Conservation (phyloP, 345 rosid genomes). For the Citrus medica region DNA sequence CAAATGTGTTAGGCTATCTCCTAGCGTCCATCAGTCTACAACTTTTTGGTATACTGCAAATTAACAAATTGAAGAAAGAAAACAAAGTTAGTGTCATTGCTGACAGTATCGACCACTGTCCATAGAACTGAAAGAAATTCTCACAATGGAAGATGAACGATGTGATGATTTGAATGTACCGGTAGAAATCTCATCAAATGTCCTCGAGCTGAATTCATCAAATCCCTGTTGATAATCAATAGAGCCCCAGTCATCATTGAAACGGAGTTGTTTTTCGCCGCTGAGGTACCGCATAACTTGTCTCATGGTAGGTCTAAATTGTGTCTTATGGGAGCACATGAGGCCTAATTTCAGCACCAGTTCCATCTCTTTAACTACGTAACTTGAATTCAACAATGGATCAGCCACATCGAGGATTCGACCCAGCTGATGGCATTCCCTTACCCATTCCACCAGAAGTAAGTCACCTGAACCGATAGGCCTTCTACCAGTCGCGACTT, state of each 20-base stretch:
- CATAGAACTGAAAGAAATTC: constrained; percentile 31
- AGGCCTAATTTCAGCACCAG: constrained; percentile 48
- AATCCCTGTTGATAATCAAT: constrained; percentile 10
- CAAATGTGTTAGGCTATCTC: background rate
- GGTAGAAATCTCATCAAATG: constrained; percentile 13
- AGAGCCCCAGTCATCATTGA: constrained; percentile 18
- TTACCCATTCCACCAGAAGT: constrained; percentile 40
- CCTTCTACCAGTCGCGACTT: constrained; percentile 51
- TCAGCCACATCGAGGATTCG: constrained; percentile 41
- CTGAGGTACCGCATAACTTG: constrained; percentile 47
- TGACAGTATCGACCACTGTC: constrained; percentile 34
- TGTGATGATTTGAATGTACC: constrained; percentile 22
- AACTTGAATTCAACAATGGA: constrained; percentile 33
- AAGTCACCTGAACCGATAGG: constrained; percentile 31
- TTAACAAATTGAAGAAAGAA: background rate
- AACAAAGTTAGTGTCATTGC: background rate
- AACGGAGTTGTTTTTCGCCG: constrained; percentile 44
- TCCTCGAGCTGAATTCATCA: constrained; percentile 7
- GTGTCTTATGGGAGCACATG: constrained; percentile 44
- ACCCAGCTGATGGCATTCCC: constrained; percentile 22
- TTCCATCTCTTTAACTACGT: constrained; percentile 34
- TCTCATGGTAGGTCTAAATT: constrained; percentile 56
- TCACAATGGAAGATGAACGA: constrained; percentile 24
- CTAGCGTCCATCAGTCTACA: background rate
- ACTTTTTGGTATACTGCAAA: background rate